Percentiles rank a stretch among this genome's conserved stretches.
Conservation (phyloP, 2,329 filamentous ascomycete species). For the Xylariales sp. region DNA sequence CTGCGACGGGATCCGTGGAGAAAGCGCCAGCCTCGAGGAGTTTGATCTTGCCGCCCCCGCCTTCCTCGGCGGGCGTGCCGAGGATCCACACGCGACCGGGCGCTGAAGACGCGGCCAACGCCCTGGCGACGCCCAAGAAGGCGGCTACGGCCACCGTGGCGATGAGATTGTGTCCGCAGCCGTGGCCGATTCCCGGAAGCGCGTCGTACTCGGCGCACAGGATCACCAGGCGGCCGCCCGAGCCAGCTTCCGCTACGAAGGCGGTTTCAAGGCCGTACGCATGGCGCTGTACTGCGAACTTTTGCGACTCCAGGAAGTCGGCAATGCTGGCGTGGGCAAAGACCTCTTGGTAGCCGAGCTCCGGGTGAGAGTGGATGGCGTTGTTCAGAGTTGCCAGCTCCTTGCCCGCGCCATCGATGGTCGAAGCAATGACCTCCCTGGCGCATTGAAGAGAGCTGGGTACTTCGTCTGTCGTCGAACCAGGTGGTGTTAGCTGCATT, state of each 20-base stretch:
- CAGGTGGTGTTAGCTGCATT: too few species aligned
- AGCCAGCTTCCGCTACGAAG: conserved; percentile 41
- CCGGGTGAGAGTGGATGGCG: background rate
- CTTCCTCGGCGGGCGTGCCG: conserved; percentile 39
- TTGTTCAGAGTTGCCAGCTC: too few species aligned
- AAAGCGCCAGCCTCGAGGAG: conserved; percentile 29
- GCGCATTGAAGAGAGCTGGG: too few species aligned
- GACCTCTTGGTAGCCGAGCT: conserved; percentile 22
- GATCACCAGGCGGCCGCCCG: conserved; percentile 34
- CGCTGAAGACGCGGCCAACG: conserved; percentile 20
- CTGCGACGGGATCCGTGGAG: conserved; percentile 18
- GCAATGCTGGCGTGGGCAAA: conserved; percentile 47
- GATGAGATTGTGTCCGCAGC: conserved; percentile 42
- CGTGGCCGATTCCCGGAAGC: conserved; percentile 40
- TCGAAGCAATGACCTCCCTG: too few species aligned
- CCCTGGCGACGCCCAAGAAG: conserved; percentile 31
- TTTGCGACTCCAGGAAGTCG: conserved; percentile 35
- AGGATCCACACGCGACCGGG: conserved; percentile 33
- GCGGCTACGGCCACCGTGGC: conserved; percentile 33
- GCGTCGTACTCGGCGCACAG: conserved; percentile 41
- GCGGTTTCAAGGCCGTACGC: conserved; percentile 48
- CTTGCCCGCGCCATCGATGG: too few species aligned
- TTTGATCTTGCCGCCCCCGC: conserved; percentile 35
- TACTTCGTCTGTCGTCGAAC: too few species aligned
- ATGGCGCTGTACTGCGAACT: conserved; percentile 40